phyloP scores from a whole-genome alignment of 2,329 filamentous ascomycete genomes.

The Colletotrichum tamarilloi region DNA sequence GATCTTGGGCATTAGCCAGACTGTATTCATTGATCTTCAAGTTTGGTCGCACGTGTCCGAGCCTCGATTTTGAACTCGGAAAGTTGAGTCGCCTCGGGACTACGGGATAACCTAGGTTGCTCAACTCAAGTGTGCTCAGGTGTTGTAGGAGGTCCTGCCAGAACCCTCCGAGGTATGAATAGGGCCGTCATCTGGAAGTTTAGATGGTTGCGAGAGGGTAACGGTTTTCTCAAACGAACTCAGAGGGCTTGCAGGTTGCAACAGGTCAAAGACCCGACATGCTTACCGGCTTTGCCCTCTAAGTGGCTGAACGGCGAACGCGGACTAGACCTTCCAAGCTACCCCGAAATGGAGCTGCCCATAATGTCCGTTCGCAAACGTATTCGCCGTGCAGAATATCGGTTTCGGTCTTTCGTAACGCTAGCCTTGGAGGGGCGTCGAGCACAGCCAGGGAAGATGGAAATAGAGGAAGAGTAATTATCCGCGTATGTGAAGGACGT shows the following conservation, averaged over 20 bases:
- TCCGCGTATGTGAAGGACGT: background rate
- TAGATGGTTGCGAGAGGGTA: slow-evolving; percentile 10
- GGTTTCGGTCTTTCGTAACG: slow-evolving; percentile 5
- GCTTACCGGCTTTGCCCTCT: background rate
- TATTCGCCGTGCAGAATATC: background rate
- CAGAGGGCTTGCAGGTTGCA: slow-evolving; percentile 6
- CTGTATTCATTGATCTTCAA: too few species aligned
- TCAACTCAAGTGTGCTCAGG: background rate
- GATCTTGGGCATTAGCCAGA: too few species aligned
- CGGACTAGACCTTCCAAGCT: background rate
- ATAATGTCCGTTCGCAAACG: background rate
- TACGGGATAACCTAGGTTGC: background rate
- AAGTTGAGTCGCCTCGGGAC: background rate
- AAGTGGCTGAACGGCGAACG: background rate
- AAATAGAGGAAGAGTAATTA: slow-evolving; percentile 2
- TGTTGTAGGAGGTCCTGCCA: too few species aligned
- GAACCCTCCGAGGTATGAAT: background rate
- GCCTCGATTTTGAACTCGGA: background rate
- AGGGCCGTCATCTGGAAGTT: background rate
- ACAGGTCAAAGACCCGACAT: slow-evolving; percentile 6
- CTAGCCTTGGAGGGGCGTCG: background rate
- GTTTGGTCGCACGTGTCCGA: background rate
- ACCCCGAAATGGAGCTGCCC: background rate
- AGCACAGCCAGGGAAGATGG: background rate
- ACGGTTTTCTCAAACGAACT: slow-evolving; percentile 26